Base-by-base conservation (phyloP, 176 grass and related monocot genomes). In the Zea mays region DNA sequence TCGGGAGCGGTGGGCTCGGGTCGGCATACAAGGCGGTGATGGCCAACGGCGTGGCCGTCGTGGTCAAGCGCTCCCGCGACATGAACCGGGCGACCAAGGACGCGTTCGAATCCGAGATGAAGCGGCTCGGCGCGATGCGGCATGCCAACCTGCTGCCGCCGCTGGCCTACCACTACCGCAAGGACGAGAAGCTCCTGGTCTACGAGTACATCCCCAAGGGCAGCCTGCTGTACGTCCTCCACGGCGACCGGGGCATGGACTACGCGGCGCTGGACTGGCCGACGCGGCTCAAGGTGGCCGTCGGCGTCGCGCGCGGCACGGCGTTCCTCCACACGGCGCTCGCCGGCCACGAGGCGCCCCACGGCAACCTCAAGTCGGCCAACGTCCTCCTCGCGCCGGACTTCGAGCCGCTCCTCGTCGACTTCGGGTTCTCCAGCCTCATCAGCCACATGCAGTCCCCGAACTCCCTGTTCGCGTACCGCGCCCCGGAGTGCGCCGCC, bases 341-440 rank as follows among this genome's bases (percentile, higher is more conserved):
- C 42, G 75, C 74, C 17, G 50, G 69, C 2, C 48, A 71, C 45
- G 89, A 88, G 10, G 62, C 73, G 16, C 91, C 91, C 8, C 96
- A 98, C 64, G 92, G 96, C 37, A 98, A 98, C 87, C 96, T 98
- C 69, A 98, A 94, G 88, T 98, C 91, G 6, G 37, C 87, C 27
- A 98, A 98, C 80, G 50, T 98, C 7, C 96, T 98, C 15, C 87
- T 98, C 2, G 79, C 89, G 0, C 89, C 96, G n/a, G 83, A 90
- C 81, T 94, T 92, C 83, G 77, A 98, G 75, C 96, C 96, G 36
- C 85, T 98, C 69, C 85, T 98, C 36, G 87, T 90, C 27, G 92
- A 94, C 87, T 98, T 88, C 77, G 96, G 96, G 14, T 90, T 79
- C 89, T 79, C 85, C 12, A 62, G 85, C 16, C 73, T 98, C 48